phyloP scores from a whole-genome alignment of 2,329 filamentous ascomycete genomes.

The Lojkania enalia region DNA sequence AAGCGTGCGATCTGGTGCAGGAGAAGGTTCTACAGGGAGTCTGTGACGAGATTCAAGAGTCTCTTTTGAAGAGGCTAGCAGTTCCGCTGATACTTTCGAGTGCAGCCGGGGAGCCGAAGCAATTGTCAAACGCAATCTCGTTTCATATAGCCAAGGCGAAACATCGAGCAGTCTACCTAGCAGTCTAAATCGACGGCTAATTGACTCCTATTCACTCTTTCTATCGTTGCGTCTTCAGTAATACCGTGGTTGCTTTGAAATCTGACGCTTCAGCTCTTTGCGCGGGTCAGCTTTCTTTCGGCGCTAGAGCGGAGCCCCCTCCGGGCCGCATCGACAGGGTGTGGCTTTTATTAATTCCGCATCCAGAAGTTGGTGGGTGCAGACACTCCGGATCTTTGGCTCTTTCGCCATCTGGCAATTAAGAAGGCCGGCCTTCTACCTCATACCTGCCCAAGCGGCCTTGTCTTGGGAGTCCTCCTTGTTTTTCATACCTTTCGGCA shows the following conservation, averaged over 20 bases:
- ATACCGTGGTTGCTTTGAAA: too few species aligned
- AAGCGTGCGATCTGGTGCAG: too few species aligned
- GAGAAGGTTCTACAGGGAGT: neutral
- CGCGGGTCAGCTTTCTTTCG: neutral
- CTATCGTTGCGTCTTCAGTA: too few species aligned
- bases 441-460: conserved; percentile 4
- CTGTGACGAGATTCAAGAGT: neutral
- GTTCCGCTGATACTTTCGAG: too few species aligned
- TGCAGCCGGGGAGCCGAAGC: neutral
- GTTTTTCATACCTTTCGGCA: conserved; percentile 1
- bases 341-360: neutral
- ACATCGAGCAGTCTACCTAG: neutral
- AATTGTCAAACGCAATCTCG: conserved; percentile 2
- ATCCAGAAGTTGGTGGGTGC: neutral
- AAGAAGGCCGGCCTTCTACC: conserved; percentile 14
- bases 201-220: too few species aligned
- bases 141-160: conserved; percentile 6
- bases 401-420: conserved; percentile 7
- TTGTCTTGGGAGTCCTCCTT: neutral
- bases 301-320: neutral
- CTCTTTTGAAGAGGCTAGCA: neutral
- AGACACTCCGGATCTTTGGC: neutral
- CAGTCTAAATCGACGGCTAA: too few species aligned
- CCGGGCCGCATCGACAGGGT: neutral
- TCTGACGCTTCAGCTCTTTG: neutral